A percentile compares a stretch with the other conserved stretches of the same genome.
Conservation (phyloP, 2,329 filamentous ascomycete species). For the Arthrobotrys sinensis region DNA sequence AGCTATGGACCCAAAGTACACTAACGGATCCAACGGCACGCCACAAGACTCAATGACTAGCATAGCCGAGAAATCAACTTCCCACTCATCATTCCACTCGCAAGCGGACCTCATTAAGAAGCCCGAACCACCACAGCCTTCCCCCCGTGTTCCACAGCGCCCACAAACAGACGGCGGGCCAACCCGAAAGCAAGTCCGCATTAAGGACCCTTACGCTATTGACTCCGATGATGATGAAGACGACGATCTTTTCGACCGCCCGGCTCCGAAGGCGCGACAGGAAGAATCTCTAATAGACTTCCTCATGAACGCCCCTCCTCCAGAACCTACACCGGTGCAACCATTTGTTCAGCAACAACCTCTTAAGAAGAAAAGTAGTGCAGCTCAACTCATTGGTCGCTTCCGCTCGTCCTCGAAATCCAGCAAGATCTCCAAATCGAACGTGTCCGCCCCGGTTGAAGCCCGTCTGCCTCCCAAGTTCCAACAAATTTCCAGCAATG, state of each 20-base stretch:
- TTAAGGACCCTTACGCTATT: constrained; percentile 93
- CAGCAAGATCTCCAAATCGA: constrained; percentile 63
- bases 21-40: constrained; percentile 51
- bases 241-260: constrained; percentile 59
- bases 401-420: constrained; percentile 68
- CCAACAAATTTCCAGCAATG: constrained; percentile 69
- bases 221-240: constrained; percentile 78
- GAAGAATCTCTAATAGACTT: constrained; percentile 64
- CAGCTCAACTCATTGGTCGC: constrained; percentile 75
- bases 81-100: constrained; percentile 80
- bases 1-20: constrained; percentile 61
- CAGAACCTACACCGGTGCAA: constrained; percentile 63
- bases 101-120: constrained; percentile 77
- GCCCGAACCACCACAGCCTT: constrained; percentile 65
- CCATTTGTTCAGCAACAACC: constrained; percentile 63
- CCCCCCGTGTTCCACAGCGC: constrained; percentile 64
- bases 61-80: constrained; percentile 58
- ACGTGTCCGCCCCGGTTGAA: constrained; percentile 64
- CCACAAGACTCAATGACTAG: constrained; percentile 58
- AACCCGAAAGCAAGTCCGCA: constrained; percentile 80
- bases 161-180: constrained; percentile 71
- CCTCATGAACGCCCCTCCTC: constrained; percentile 65
- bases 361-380: constrained; percentile 77
- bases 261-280: constrained; percentile 24
- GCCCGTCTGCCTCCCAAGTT: constrained; percentile 63